Percentiles rank a stretch among this genome's conserved stretches.
These are phyloP conservation scores for Conidiobolus incongruus DNA, from an alignment of 371 early-diverging fungal genomes.

Conservation along the genomic window DNA sequence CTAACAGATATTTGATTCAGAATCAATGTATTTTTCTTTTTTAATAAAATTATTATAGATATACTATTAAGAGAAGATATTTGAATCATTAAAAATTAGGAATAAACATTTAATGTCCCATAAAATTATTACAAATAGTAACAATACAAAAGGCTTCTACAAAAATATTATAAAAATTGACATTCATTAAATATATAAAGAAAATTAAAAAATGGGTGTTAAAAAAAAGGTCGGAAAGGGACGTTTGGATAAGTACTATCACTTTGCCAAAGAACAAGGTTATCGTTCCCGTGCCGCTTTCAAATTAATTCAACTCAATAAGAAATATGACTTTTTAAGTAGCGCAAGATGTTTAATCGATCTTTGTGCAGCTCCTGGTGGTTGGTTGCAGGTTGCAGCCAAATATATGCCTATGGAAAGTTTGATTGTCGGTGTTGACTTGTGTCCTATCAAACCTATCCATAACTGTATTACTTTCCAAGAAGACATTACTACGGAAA, in stretches of 20 bases:
- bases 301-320: conserved; percentile 98
- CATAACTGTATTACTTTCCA: conserved; percentile 87
- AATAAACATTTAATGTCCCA: too few relatives aligned
- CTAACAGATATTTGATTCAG: too few relatives aligned
- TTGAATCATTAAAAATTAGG: too few relatives aligned
- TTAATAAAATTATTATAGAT: too few relatives aligned
- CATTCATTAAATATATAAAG: too few relatives aligned
- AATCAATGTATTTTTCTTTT: too few relatives aligned
- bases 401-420: conserved; percentile 91
- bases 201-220: conserved; percentile 23
- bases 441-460: conserved; percentile 95
- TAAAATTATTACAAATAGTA: too few relatives aligned
- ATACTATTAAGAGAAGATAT: too few relatives aligned
- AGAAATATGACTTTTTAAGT: conserved; percentile 92
- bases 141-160: too few relatives aligned
- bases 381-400: conserved; percentile 95
- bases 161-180: too few relatives aligned
- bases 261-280: conserved; percentile 99
- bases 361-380: conserved; percentile 99
- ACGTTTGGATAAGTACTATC: conserved; percentile 99
- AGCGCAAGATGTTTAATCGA: conserved; percentile 84
- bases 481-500: conserved; percentile 95
- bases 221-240: conserved; percentile 60
- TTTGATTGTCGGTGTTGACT: conserved; percentile 91
- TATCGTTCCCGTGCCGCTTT: conserved; percentile 99